Evolutionary conservation across 1,284 basidiomycete species (phyloP).

Genomic region (Trametes sp.): DNA sequence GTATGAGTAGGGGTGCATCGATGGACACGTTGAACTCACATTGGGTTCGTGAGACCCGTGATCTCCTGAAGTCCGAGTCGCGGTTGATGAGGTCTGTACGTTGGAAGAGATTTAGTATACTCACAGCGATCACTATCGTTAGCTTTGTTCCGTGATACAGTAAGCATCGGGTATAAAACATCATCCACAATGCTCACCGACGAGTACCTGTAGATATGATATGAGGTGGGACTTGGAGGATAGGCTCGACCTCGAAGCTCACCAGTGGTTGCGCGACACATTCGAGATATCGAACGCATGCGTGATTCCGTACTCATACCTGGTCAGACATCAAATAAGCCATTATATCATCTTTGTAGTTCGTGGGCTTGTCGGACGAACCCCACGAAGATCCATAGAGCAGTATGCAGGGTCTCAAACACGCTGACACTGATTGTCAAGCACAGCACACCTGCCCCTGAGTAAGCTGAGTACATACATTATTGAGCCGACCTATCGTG

Average conservation of each 20-base stretch:
- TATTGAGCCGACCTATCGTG: neutral
- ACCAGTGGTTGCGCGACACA: neutral
- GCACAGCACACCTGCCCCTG: neutral
- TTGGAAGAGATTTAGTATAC: no score
- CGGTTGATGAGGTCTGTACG: no score
- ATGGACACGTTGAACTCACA: neutral
- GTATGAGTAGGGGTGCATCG: no score
- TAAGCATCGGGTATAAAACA: no score
- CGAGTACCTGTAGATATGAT: neutral
- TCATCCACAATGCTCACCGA: neutral
- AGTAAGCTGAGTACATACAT: neutral
- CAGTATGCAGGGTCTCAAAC: neutral
- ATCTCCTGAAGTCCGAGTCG: neutral
- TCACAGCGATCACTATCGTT: neutral
- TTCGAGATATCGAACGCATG: neutral
- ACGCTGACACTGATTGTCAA: neutral
- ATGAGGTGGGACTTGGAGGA: no score
- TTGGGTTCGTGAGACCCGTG: neutral
- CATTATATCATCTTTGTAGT: no score
- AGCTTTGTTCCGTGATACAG: neutral
- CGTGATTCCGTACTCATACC: neutral
- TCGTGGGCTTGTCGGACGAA: neutral
- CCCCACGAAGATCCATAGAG: neutral
- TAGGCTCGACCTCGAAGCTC: no score
- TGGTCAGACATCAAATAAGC: neutral